Base-by-base conservation (phyloP, 1,284 basidiomycete species). In the Leccinum fallax region DNA sequence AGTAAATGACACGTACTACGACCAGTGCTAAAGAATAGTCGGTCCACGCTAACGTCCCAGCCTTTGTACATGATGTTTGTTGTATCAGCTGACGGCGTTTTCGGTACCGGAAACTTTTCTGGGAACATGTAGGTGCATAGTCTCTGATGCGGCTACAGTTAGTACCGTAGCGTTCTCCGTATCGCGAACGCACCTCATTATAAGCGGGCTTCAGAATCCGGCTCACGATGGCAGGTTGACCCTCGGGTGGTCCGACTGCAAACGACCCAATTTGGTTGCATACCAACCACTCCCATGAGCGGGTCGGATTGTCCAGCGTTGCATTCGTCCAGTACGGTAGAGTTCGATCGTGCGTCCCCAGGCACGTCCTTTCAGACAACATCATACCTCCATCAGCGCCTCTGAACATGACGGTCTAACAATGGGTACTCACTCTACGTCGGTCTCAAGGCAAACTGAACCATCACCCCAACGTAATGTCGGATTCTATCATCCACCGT, bases 241-340 rank as follows among this genome's bases (percentile, higher is more conserved):
- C 76, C 0, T 49, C n/a, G 0, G 88, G 88, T 6, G 89, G 84
- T 15, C 84, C 81, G 30, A 84, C 85, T 74, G 86, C 85, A 61
- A 84, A 80, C 69, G 76, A 89, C 34, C 89, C 89, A 5, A 91
- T 79, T 76, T 89, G 81, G 67, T 87, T 90, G 70, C 88, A 91
- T 2, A 79, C 73, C 52, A 83, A 74, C 83, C 82, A 84, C 34
- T 58, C 66, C 82, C 82, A 84, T 5, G 82, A 82, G 5, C 83
- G 77, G 1, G 60, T 40, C 2, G 71, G 55, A 61, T 84, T 78
- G 66, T 81, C 69, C 53, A 84, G 66, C 5, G 72, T 67, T n/a
- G 73, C 77, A 59, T 78, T 65, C 1, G 82, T 80, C 71, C 74
- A 84, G 65, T 66, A 75, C 0, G 73, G 63, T 52, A 75, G 62